phyloP scores from a whole-genome alignment of 2,329 filamentous ascomycete species.

The Apiospora phragmitis region DNA sequence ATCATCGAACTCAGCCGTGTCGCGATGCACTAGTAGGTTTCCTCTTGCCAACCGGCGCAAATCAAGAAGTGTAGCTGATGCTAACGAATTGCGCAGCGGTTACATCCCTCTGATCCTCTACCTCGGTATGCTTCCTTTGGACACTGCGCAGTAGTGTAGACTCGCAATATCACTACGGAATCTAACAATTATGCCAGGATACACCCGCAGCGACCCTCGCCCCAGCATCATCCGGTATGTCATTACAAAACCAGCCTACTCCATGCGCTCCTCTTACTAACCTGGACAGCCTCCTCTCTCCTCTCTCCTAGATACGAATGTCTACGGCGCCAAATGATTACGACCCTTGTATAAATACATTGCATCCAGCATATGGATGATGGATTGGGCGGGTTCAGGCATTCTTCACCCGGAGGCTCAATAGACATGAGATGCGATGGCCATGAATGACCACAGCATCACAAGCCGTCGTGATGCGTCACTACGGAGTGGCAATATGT shows the following conservation, averaged over 20 bases:
- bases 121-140: constrained; percentile 64
- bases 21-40: constrained; percentile 87
- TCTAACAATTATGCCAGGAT: constrained; percentile 55
- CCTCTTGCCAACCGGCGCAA: background rate
- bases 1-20: constrained; percentile 93
- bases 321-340: constrained; percentile 11
- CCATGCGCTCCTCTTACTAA: constrained; percentile 22
- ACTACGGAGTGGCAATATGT: constrained; percentile 18
- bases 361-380: constrained; percentile 11
- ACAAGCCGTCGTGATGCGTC: background rate
- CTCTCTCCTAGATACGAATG: constrained; percentile 54
- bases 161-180: background rate
- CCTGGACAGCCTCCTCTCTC: constrained; percentile 57
- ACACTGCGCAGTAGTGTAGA: background rate
- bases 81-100: constrained; percentile 62
- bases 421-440: constrained; percentile 7
- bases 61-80: background rate
- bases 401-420: constrained; percentile 11
- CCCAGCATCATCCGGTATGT: constrained; percentile 67
- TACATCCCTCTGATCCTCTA: constrained; percentile 97
- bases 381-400: background rate
- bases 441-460: background rate
- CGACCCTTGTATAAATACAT: constrained; percentile 11
- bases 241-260: background rate
- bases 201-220: constrained; percentile 89